Conservation (phyloP, 2,329 filamentous ascomycete species). For the Coniosporium uncinatum region DNA sequence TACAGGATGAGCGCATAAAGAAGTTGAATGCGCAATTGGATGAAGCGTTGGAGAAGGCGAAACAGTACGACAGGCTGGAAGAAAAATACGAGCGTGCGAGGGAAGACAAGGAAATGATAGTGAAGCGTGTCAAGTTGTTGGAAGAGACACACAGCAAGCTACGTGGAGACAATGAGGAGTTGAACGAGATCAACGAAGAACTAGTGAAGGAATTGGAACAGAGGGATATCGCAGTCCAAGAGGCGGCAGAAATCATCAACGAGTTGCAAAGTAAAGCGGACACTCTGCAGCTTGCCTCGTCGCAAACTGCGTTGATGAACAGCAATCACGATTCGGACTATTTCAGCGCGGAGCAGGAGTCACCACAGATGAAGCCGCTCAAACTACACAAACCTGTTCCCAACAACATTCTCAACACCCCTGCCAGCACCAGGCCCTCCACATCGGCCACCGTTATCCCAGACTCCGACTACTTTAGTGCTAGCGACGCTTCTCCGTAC, state of each 20-base stretch:
- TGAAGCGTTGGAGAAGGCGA: not conserved
- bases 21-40: not conserved
- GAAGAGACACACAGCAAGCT: too few species aligned
- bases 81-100: not conserved
- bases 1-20: not conserved
- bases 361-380: too few species aligned
- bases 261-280: not conserved
- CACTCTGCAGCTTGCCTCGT: not conserved
- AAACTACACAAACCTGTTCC: not conserved
- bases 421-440: not conserved
- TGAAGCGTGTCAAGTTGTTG: too few species aligned
- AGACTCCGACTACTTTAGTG: not conserved
- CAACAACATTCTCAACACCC: not conserved
- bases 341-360: not conserved
- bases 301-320: too few species aligned
- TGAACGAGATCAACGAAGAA: not conserved
- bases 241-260: not conserved
- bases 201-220: not conserved
- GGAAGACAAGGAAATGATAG: not conserved
- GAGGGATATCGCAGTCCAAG: not conserved
- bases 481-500: not conserved
- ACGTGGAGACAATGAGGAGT: not conserved
- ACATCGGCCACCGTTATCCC: not conserved
- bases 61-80: not conserved
- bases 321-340: not conserved